Percentiles rank a stretch among this genome's conserved stretches.
Conservation (phyloP, 805 yeast species). For the Nakazawaea ishiwadae region DNA sequence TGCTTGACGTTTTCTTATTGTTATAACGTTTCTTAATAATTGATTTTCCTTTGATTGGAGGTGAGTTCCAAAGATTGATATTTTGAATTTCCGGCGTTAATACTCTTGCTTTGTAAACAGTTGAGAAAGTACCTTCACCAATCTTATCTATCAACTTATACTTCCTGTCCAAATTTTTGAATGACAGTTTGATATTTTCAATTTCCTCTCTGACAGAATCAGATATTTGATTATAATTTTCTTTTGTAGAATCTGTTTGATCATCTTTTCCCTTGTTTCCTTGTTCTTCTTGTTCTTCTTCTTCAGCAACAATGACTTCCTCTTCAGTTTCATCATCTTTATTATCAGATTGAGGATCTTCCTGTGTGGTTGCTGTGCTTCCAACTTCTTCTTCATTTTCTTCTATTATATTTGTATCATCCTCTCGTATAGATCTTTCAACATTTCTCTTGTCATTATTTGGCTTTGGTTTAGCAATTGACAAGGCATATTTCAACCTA, state of each 20-base stretch:
- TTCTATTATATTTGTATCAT: slow-evolving; percentile 8
- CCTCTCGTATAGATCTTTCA: background rate
- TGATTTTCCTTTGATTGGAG: slow-evolving; percentile 18
- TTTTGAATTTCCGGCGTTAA: slow-evolving; percentile 21
- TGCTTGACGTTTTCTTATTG: slow-evolving; percentile 19
- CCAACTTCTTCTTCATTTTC: slow-evolving; percentile 15
- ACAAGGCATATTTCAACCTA: slow-evolving; percentile 14
- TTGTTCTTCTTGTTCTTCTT: background rate
- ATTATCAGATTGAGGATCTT: slow-evolving; percentile 6
- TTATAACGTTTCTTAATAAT: background rate
- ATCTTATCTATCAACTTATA: slow-evolving; percentile 44
- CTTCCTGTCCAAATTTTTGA: slow-evolving; percentile 24
- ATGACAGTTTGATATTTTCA: slow-evolving; percentile 21
- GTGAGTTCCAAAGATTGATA: slow-evolving; percentile 22
- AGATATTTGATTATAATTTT: slow-evolving; percentile 15
- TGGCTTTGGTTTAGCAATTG: slow-evolving; percentile 1
- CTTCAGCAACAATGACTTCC: slow-evolving; percentile 4
- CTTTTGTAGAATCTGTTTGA: background rate
- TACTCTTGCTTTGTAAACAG: slow-evolving; percentile 59
- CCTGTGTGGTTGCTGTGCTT: slow-evolving; percentile 15
- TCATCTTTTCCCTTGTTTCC: slow-evolving; percentile 5
- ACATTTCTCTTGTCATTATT: background rate
- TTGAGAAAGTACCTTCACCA: slow-evolving; percentile 83
- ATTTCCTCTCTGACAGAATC: slow-evolving; percentile 30
- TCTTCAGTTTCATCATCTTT: slow-evolving; percentile 15